phyloP scores from a whole-genome alignment of 2,329 filamentous ascomycete genomes.

The Scedosporium dehoogii region DNA sequence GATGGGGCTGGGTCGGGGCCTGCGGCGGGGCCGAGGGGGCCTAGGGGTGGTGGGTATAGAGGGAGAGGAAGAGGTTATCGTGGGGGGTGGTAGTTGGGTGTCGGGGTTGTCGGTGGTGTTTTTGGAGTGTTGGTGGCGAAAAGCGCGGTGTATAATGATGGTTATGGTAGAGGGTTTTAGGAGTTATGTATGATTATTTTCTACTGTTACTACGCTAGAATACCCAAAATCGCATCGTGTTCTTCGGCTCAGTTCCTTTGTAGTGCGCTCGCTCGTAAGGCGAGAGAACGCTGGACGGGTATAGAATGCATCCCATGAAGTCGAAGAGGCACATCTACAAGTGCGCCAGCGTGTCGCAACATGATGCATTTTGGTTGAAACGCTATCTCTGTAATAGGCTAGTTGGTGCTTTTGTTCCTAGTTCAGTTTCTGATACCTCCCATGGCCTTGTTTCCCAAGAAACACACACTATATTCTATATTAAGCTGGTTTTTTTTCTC shows the following conservation, averaged over 20 bases:
- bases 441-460: neutral
- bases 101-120: neutral
- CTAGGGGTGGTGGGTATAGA: conserved; percentile 44
- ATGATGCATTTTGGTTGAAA: neutral
- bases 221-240: neutral
- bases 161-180: neutral
- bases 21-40: conserved; percentile 31
- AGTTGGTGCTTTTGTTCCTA: neutral
- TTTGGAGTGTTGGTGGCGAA: neutral
- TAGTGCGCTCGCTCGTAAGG: too few relatives aligned
- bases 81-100: conserved; percentile 30
- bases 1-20: conserved; percentile 31
- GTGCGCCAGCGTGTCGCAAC: neutral
- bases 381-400: neutral
- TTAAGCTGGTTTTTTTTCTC: neutral
- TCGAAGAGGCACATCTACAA: too few relatives aligned
- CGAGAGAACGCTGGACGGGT: too few relatives aligned
- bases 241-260: neutral
- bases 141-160: neutral
- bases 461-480: neutral
- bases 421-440: neutral
- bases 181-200: neutral
- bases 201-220: neutral
- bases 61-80: conserved; percentile 39
- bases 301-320: too few relatives aligned